Percentiles rank a stretch among this genome's conserved stretches.
phyloP scores from a whole-genome alignment of 2,329 filamentous ascomycete species.

The Lachnellula suecica region DNA sequence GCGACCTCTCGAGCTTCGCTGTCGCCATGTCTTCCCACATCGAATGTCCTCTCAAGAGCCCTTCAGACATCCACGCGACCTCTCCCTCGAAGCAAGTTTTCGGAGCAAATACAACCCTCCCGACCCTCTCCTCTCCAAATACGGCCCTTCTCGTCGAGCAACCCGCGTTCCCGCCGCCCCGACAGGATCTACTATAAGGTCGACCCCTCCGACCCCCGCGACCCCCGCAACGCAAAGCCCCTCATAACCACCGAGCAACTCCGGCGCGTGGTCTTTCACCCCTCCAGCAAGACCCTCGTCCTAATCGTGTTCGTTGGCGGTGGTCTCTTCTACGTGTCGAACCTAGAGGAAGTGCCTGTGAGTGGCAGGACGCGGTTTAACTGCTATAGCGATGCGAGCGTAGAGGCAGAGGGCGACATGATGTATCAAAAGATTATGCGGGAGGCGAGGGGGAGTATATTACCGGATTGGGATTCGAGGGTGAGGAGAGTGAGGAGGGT shows the following conservation, averaged over 20 bases:
- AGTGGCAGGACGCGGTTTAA: conserved; percentile 75
- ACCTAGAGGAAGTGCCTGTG: conserved; percentile 72
- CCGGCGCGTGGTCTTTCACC: conserved; percentile 33
- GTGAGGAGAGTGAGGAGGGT: conserved; percentile 59
- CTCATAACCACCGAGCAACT: conserved; percentile 39
- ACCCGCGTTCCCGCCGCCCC: too few relatives aligned
- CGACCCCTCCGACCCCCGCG: too few relatives aligned
- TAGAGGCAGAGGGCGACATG: conserved; percentile 51
- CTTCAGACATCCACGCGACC: not conserved
- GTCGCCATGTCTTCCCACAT: not conserved
- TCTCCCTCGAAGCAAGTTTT: too few relatives aligned
- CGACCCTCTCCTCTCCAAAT: too few relatives aligned
- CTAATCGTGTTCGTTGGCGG: conserved; percentile 41
- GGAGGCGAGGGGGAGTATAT: conserved; percentile 49
- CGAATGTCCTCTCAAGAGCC: not conserved
- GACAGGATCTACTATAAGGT: too few relatives aligned
- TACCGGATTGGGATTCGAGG: conserved; percentile 60
- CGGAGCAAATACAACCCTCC: too few relatives aligned
- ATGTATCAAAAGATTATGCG: conserved; percentile 58
- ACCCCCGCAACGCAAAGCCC: conserved; percentile 37
- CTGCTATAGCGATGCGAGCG: conserved; percentile 54
- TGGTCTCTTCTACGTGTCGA: conserved; percentile 60
- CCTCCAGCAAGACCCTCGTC: conserved; percentile 36
- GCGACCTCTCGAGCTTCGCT: not conserved
- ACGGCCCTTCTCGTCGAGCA: too few relatives aligned